Evolutionary conservation across 495 filamentous ascomycete genomes (phyloP).

Genomic region (Penicillium taxi): DNA sequence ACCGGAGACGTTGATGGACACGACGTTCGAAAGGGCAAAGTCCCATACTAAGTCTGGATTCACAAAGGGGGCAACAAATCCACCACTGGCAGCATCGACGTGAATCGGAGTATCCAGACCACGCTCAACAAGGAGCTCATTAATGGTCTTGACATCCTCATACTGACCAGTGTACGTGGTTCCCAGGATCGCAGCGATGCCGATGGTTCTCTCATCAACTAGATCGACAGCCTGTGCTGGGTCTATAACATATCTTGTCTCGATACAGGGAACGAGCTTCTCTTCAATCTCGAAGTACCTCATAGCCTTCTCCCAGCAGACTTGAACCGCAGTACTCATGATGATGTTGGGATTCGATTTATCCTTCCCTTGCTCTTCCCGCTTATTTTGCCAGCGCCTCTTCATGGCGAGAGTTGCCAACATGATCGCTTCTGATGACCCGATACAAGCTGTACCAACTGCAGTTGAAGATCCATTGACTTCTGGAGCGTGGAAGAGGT

Average conservation of each 20-base stretch:
- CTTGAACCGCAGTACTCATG: conserved; percentile 86
- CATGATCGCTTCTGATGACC: conserved; percentile 84
- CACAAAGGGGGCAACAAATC: conserved; percentile 86
- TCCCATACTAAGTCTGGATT: conserved; percentile 73
- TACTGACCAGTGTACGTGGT: conserved; percentile 91
- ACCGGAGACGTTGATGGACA: conserved; percentile 84
- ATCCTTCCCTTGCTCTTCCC: conserved; percentile 62
- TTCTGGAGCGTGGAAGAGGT: conserved; percentile 66
- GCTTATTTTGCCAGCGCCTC: conserved; percentile 78
- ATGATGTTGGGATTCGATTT: conserved; percentile 68
- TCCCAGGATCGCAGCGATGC: conserved; percentile 76
- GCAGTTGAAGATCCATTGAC: conserved; percentile 40
- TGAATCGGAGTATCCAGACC: conserved; percentile 73
- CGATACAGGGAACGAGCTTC: conserved; percentile 73
- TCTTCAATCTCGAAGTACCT: conserved; percentile 87
- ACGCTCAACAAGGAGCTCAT: conserved; percentile 62
- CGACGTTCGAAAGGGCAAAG: conserved; percentile 74
- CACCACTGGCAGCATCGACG: conserved; percentile 81
- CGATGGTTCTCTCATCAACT: conserved; percentile 88
- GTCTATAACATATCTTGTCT: conserved; percentile 75
- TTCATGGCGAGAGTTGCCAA: conserved; percentile 84
- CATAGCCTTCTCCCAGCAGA: conserved; percentile 90
- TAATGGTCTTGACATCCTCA: conserved; percentile 79
- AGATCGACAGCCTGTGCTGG: conserved; percentile 67
- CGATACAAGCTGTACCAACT: conserved; percentile 78